Evolutionary conservation across 2,329 filamentous ascomycete genomes (phyloP).

Genomic region (Lomentospora prolificans): DNA sequence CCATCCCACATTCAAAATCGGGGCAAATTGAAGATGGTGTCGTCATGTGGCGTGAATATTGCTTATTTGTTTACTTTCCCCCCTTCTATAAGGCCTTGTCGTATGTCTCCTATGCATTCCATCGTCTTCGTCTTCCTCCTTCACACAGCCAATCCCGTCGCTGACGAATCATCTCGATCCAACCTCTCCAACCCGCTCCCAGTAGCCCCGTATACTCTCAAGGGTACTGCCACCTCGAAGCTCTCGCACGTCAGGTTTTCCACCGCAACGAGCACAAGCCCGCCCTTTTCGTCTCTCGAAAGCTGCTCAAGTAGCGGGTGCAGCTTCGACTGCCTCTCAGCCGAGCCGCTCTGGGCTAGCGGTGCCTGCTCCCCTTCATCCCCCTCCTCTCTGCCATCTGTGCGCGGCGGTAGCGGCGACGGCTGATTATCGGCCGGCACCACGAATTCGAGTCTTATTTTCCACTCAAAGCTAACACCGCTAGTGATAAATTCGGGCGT

Average conservation of each 20-base stretch:
- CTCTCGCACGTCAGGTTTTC: constrained; percentile 77
- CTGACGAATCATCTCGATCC: constrained; percentile 35
- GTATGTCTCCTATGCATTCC: too few species aligned
- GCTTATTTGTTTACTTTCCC: too few species aligned
- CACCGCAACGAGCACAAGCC: constrained; percentile 62
- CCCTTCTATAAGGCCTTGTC: too few species aligned
- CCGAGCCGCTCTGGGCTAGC: constrained; percentile 10
- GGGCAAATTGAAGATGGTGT: too few species aligned
- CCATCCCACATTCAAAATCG: too few species aligned
- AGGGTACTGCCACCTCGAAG: constrained; percentile 78
- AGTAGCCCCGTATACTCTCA: constrained; percentile 66
- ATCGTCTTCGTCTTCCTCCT: too few species aligned
- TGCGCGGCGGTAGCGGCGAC: constrained; percentile 17
- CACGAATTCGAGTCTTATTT: constrained; percentile 84
- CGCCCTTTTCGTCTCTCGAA: constrained; percentile 67
- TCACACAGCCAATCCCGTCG: constrained; percentile 18
- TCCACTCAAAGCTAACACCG: constrained; percentile 81
- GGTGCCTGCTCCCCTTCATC: not conserved
- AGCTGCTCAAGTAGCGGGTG: constrained; percentile 67
- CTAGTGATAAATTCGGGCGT: constrained; percentile 91
- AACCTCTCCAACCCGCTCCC: constrained; percentile 46
- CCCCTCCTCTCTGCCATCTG: not conserved
- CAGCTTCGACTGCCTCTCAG: constrained; percentile 15
- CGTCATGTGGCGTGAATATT: too few species aligned
- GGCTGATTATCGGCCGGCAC: constrained; percentile 47